A percentile compares a stretch with the other conserved stretches of the same genome.
Conservation (phyloP, 2,329 filamentous ascomycete genomes). For the Trichophyton benhamiae region DNA sequence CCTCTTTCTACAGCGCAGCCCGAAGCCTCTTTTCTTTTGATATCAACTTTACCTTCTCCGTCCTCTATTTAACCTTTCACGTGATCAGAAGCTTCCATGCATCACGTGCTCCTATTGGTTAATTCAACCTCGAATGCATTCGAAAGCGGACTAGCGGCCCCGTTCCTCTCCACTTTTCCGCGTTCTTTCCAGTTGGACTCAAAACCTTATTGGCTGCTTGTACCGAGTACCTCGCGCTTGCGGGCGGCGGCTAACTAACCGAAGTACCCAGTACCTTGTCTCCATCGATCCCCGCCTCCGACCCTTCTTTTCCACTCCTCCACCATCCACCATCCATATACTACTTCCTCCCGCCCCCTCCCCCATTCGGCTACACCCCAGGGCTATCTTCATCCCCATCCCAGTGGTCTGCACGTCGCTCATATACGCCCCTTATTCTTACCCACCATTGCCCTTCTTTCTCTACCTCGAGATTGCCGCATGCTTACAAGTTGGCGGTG, state of each 20-base stretch:
- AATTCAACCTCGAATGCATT: background rate
- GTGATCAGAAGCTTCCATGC: background rate
- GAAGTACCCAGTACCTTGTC: constrained; percentile 3
- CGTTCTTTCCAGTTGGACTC: background rate
- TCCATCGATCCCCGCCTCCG: constrained; percentile 4
- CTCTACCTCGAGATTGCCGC: background rate
- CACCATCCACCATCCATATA: background rate
- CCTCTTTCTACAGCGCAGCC: background rate
- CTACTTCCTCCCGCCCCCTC: background rate
- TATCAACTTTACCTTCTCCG: background rate
- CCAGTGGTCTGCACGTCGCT: background rate
- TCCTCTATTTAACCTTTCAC: background rate
- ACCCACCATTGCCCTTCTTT: background rate
- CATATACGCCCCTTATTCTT: background rate
- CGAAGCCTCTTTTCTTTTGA: background rate
- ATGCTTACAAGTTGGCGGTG: background rate
- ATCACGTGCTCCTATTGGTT: background rate
- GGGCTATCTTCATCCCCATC: background rate
- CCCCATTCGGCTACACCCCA: background rate
- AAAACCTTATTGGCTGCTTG: background rate
- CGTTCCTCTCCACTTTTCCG: background rate
- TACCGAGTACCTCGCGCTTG: background rate
- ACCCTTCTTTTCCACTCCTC: constrained; percentile 11
- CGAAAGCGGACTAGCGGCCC: background rate
- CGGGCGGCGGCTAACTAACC: background rate